Evolutionary conservation across 768 basidiomycete species (phyloP), one percentile per base, ranked within the genome.

Genomic region (Tubosaeta brunneosetosa): DNA sequence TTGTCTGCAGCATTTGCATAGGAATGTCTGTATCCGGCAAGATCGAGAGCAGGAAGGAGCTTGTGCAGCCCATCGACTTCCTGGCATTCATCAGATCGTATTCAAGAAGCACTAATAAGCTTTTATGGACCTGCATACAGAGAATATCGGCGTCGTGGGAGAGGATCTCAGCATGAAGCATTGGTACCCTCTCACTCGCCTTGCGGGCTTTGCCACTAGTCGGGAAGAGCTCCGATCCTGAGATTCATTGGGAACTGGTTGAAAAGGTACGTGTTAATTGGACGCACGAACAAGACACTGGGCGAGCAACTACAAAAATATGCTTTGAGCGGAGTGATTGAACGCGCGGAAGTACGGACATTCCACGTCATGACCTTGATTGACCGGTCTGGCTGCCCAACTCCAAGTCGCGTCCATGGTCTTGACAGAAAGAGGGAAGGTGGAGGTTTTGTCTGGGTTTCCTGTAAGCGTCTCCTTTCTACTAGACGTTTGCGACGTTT

Each of bases 31-130:
- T 93, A 94, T 10, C 82, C 81, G 12, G 82, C 82, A 31, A 73
- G 65, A 42, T 86, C 77, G 7, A 95, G 76, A 19, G 75, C 71
- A 1, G 89, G 88, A 19, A 85, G 67, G 17, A 94, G 73, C 58
- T 82, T 85, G 33, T 86, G 83, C 25, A 93, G 72, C 36, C 84
- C 77, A 62, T 95, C 94, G 8, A 93, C 91, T 76, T 97, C 94
- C 91, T 97, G 64, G 26, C 19, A 27, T 47, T 31, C 16, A 42
- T 45, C 19, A 47, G 42, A 48, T 42, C 41, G 8, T 25, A 38
- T 42, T 41, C 11, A 32, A 40, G 22, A 27, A 33, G 16, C 38
- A 19, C 26, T 25, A 36, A 13, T 32, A 22, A 16, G 49, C 52
- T 22, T 22, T 27, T 27, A 62, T 71, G 55, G 66, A 87, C 93